A percentile compares a stretch with the other conserved stretches of the same genome.
These are phyloP conservation scores for Butyriboletus loyo DNA, from an alignment of 768 basidiomycete genomes.

Conservation along the genomic window DNA sequence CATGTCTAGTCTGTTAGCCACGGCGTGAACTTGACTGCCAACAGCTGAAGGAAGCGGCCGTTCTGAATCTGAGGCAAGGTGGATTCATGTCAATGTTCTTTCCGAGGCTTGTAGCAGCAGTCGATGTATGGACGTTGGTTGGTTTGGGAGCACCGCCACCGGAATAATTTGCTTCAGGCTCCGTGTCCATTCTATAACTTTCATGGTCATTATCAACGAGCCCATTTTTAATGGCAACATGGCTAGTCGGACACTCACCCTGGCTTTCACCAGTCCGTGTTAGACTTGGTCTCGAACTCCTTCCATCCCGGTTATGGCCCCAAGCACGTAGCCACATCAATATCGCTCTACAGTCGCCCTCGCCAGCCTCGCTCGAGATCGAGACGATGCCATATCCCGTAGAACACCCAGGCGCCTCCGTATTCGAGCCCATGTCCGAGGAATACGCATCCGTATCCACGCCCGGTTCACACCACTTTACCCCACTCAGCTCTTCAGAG, in stretches of 20 bases:
- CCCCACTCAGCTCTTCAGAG: constrained; percentile 25
- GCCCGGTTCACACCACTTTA: constrained; percentile 3
- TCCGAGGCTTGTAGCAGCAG: no score
- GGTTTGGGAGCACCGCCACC: constrained; percentile 4
- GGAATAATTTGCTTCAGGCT: background rate
- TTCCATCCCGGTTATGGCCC: constrained; percentile 13
- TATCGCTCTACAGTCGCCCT: constrained; percentile 26
- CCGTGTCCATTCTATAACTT: background rate
- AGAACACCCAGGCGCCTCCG: constrained; percentile 27
- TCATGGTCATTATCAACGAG: background rate
- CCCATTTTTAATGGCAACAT: constrained; percentile 25
- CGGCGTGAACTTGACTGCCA: no score
- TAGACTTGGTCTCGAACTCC: constrained; percentile 13
- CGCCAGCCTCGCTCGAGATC: constrained; percentile 37
- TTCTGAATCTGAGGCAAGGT: no score
- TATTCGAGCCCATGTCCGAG: constrained; percentile 36
- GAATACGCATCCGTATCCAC: constrained; percentile 30
- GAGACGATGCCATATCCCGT: constrained; percentile 35
- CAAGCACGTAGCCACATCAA: constrained; percentile 23
- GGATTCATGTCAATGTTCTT: no score
- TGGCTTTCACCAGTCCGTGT: constrained; percentile 15
- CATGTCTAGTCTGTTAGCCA: no score
- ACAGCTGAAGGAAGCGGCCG: no score
- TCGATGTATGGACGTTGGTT: no score
- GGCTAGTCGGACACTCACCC: constrained; percentile 11